Conservation (phyloP, 2,329 filamentous ascomycete genomes). For the Colletotrichum eleusines region DNA sequence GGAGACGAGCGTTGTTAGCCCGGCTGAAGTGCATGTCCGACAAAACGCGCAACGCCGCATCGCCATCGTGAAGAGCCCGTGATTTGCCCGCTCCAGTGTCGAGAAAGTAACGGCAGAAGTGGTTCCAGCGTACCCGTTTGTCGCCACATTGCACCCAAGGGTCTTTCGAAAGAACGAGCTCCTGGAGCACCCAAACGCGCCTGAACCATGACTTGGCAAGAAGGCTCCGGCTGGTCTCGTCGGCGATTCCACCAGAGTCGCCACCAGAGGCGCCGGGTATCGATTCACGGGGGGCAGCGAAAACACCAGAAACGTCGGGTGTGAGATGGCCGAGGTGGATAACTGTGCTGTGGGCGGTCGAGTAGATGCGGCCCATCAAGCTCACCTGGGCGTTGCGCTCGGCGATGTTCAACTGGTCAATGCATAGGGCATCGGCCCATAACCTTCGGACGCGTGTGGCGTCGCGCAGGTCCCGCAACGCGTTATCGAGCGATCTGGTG, state of each 20-base stretch:
- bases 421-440: slow-evolving; percentile 51
- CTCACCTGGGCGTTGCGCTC: slow-evolving; percentile 48
- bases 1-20: not conserved
- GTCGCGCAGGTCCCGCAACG: slow-evolving; percentile 55
- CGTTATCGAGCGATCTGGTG: slow-evolving; percentile 38
- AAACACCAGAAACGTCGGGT: not conserved
- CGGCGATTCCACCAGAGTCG: not conserved
- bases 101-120: slow-evolving; percentile 10
- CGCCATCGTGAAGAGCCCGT: not conserved
- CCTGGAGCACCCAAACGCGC: slow-evolving; percentile 46
- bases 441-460: slow-evolving; percentile 46
- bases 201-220: slow-evolving; percentile 16
- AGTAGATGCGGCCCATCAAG: slow-evolving; percentile 49
- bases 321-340: slow-evolving; percentile 25
- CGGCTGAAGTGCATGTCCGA: slow-evolving; percentile 17
- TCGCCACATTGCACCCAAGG: slow-evolving; percentile 45
- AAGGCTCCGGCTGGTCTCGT: slow-evolving; percentile 16
- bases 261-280: not conserved
- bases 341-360: slow-evolving; percentile 34
- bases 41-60: not conserved
- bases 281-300: not conserved
- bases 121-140: slow-evolving; percentile 13
- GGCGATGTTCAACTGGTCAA: slow-evolving; percentile 45
- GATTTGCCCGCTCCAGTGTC: not conserved
- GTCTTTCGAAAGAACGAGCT: slow-evolving; percentile 45